These are phyloP conservation scores for Cyberlindnera samutprakarnensis DNA, from an alignment of 805 yeast genomes.

Conservation along the genomic window DNA sequence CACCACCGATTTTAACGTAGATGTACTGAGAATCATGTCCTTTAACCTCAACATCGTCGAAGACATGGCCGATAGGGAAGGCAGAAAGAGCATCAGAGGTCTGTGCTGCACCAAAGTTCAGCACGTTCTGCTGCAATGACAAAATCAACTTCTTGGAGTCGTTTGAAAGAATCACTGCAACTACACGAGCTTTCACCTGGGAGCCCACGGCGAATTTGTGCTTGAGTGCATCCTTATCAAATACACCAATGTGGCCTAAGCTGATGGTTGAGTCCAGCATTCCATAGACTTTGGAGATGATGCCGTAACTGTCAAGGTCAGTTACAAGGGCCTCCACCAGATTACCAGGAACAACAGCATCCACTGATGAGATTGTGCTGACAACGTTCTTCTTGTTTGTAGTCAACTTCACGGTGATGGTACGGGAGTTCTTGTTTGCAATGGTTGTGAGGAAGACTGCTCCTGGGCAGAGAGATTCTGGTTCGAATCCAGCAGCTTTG, in stretches of 20 bases:
- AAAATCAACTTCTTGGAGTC: conserved; percentile 53
- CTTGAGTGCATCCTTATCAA: conserved; percentile 38
- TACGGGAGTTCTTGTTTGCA: conserved; percentile 43
- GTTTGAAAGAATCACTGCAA: conserved; percentile 47
- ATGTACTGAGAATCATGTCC: conserved; percentile 53
- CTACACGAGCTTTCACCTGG: conserved; percentile 59
- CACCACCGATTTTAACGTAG: conserved; percentile 49
- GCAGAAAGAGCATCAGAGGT: conserved; percentile 38
- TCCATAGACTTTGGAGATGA: conserved; percentile 68
- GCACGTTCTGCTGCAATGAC: conserved; percentile 52
- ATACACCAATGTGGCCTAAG: conserved; percentile 53
- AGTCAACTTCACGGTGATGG: conserved; percentile 48
- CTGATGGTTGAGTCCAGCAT: conserved; percentile 65
- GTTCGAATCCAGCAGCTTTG: conserved; percentile 28
- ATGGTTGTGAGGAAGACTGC: conserved; percentile 60
- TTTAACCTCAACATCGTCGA: conserved; percentile 50
- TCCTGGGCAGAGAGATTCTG: conserved; percentile 44
- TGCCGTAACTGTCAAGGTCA: conserved; percentile 52
- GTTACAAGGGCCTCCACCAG: conserved; percentile 66
- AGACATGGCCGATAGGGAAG: conserved; percentile 67
- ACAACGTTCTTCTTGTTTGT: conserved; percentile 39
- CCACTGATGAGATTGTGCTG: conserved; percentile 59
- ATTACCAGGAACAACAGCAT: conserved; percentile 82
- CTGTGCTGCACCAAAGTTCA: conserved; percentile 19
- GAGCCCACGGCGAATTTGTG: conserved; percentile 65